These are phyloP conservation scores for Phenoliferia sp. DNA, from an alignment of 1,284 basidiomycete species.

Conservation along the genomic window DNA sequence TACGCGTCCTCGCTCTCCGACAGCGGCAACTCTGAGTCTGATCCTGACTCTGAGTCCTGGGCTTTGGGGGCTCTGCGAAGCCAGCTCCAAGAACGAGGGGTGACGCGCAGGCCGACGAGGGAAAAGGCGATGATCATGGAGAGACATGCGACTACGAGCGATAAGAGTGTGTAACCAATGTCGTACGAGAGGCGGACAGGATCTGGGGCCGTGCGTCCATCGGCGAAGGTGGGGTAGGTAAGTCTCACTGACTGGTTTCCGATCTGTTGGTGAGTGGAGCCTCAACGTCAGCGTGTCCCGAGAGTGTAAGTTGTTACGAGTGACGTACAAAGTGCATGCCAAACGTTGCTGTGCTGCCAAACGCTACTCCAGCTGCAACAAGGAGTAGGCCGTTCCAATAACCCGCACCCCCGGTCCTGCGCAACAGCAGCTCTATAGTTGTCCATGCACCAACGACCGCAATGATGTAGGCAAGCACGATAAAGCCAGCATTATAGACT, in stretches of 20 bases:
- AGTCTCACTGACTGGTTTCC: constrained; percentile 47
- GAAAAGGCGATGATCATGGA: constrained; percentile 48
- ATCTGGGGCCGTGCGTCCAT: not conserved
- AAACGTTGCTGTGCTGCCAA: constrained; percentile 47
- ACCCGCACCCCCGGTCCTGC: constrained; percentile 44
- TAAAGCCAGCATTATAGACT: constrained; percentile 42
- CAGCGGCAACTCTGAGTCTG: too few relatives aligned
- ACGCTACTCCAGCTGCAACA: constrained; percentile 44
- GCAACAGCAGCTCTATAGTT: constrained; percentile 45
- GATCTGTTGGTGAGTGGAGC: constrained; percentile 28
- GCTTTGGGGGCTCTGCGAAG: too few relatives aligned
- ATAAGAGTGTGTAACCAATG: constrained; percentile 46
- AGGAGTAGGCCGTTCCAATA: constrained; percentile 44
- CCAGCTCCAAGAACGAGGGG: too few relatives aligned
- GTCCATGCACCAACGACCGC: constrained; percentile 46
- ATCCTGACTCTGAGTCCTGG: too few relatives aligned
- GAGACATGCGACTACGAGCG: constrained; percentile 43
- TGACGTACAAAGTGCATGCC: constrained; percentile 30
- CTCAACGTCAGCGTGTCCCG: not conserved
- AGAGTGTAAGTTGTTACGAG: not conserved
- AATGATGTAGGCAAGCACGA: constrained; percentile 45
- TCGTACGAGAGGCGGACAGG: constrained; percentile 43
- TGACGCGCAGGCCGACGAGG: constrained; percentile 46
- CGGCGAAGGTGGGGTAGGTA: constrained; percentile 34
- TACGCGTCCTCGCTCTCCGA: too few relatives aligned